A percentile compares a stretch with the other conserved stretches of the same genome.
Conservation (phyloP, 2,329 filamentous ascomycete genomes). For the Decorospora gaudefroyi region DNA sequence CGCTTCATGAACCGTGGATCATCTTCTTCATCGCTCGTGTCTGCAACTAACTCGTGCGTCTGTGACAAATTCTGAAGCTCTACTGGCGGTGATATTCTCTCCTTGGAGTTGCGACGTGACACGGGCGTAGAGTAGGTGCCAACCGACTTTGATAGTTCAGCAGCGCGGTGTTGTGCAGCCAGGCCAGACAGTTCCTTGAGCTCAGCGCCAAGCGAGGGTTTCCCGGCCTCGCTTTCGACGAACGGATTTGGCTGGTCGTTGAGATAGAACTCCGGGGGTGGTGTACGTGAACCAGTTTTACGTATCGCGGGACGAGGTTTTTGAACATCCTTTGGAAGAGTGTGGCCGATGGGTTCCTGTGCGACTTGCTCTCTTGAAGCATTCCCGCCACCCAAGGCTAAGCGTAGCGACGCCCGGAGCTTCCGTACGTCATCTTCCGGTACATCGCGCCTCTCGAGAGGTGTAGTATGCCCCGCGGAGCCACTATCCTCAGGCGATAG, state of each 20-base stretch:
- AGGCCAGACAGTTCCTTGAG: constrained; percentile 43
- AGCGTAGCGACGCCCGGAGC: constrained; percentile 43
- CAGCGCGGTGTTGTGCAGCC: constrained; percentile 43
- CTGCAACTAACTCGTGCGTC: constrained; percentile 26
- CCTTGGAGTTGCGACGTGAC: constrained; percentile 45
- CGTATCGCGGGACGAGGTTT: constrained; percentile 48
- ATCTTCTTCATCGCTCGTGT: constrained; percentile 35
- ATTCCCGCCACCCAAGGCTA: constrained; percentile 41
- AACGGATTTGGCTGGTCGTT: constrained; percentile 45
- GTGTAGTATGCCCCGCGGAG: constrained; percentile 38
- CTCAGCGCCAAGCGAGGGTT: constrained; percentile 18
- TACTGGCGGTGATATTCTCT: constrained; percentile 30
- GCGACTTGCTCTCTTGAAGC: constrained; percentile 24
- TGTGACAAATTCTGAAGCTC: constrained; percentile 24
- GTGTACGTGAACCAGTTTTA: constrained; percentile 35
- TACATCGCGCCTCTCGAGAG: constrained; percentile 38
- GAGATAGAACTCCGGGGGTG: constrained; percentile 41
- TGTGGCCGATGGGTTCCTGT: constrained; percentile 18
- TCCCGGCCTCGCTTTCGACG: constrained; percentile 26
- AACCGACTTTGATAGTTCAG: constrained; percentile 42
- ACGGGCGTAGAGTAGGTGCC: constrained; percentile 44
- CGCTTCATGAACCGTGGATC: constrained; percentile 48
- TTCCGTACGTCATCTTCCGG: constrained; percentile 42
- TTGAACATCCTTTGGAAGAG: constrained; percentile 30
- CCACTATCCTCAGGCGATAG: constrained; percentile 32